Evolutionary conservation across 495 filamentous ascomycete species (phyloP).

Genomic region (Trichoderma orchidacearum): DNA sequence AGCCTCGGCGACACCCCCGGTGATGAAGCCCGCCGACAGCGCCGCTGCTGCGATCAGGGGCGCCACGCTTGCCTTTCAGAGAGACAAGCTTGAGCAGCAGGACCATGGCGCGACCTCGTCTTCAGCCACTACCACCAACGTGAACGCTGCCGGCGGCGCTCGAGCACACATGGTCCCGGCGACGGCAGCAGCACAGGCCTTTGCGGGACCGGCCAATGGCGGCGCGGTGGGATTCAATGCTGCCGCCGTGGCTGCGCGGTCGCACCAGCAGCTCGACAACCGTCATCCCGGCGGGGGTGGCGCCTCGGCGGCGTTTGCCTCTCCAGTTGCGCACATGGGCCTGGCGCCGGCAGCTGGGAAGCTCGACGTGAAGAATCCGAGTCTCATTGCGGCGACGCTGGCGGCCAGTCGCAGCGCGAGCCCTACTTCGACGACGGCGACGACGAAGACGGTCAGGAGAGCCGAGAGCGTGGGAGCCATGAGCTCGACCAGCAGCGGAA

Average conservation of each 20-base stretch:
- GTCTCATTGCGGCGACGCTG: conserved; percentile 40
- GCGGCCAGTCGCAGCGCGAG: conserved; percentile 38
- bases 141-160: not conserved
- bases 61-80: conserved; percentile 31
- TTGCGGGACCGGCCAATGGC: not conserved
- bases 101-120: conserved; percentile 33
- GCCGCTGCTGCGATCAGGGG: conserved; percentile 29
- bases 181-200: not conserved
- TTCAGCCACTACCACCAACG: not conserved
- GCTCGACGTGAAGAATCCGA: conserved; percentile 25
- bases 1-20: not conserved
- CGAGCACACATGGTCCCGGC: not conserved
- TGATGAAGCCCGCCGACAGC: not conserved
- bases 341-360: conserved; percentile 5
- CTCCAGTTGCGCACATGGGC: not conserved
- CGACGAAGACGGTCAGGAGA: conserved; percentile 11
- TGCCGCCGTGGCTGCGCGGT: not conserved
- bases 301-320: conserved; percentile 10
- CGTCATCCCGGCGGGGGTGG: not conserved
- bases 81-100: conserved; percentile 5
- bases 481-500: conserved; percentile 13
- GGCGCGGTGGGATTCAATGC: not conserved
- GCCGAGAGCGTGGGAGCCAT: conserved; percentile 8
- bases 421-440: conserved; percentile 18
- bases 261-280: not conserved